Conservation (phyloP, 2,329 filamentous ascomycete species). For the Aspergillus felis region DNA sequence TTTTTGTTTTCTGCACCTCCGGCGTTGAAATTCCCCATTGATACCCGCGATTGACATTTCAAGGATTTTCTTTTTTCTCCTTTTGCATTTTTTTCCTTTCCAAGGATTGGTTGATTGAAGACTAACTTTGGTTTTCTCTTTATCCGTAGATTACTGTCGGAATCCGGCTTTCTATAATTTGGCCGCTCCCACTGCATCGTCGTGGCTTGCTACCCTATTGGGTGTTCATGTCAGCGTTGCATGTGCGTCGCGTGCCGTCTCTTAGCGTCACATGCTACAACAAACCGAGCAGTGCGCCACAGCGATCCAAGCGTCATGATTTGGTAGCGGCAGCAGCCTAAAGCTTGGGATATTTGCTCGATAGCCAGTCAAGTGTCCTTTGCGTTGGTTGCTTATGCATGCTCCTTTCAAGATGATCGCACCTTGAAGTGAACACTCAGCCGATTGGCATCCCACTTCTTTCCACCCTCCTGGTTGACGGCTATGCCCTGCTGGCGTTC, state of each 20-base stretch:
- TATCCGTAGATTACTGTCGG: slow-evolving; percentile 43
- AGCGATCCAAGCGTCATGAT: neutral
- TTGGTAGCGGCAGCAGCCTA: neutral
- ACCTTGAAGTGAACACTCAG: no score
- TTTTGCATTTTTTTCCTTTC: slow-evolving; percentile 13
- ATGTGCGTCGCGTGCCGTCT: slow-evolving; percentile 1
- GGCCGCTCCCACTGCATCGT: slow-evolving; percentile 5
- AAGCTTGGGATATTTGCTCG: neutral
- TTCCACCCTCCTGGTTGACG: neutral
- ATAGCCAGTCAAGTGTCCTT: neutral
- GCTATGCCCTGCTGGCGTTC: neutral
- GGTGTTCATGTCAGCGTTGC: slow-evolving; percentile 10
- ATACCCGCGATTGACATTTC: slow-evolving; percentile 13
- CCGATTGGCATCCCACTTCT: neutral
- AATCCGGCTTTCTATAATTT: slow-evolving; percentile 46
- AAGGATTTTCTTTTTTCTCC: slow-evolving; percentile 31
- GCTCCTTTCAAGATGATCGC: neutral
- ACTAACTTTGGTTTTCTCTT: slow-evolving; percentile 30
- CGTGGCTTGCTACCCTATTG: slow-evolving; percentile 6
- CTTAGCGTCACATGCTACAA: slow-evolving; percentile 7
- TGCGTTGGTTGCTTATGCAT: neutral
- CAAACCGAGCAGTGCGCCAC: slow-evolving; percentile 6
- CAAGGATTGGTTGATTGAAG: slow-evolving; percentile 19
- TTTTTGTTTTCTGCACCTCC: slow-evolving; percentile 11
- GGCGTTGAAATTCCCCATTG: slow-evolving; percentile 11